Conservation (phyloP, 2,329 filamentous ascomycete genomes). For the Juglanconis sp. region DNA sequence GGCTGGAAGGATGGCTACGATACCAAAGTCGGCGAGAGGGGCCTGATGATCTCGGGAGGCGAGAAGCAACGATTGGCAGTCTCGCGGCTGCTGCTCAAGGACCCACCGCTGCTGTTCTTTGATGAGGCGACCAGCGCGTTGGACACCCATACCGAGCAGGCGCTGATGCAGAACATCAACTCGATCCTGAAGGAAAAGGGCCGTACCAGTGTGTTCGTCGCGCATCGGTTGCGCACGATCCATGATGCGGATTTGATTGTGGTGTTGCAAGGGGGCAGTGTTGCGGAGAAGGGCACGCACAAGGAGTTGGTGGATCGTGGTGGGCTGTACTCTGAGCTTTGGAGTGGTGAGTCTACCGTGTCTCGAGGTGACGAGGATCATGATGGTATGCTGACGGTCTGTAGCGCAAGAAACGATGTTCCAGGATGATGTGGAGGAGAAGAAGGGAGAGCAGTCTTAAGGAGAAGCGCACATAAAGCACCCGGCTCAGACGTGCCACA, state of each 20-base stretch:
- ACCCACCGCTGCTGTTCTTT: constrained; percentile 87
- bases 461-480: constrained; percentile 40
- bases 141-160: constrained; percentile 91
- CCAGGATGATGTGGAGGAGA: constrained; percentile 42
- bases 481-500: background rate
- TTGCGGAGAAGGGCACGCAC: constrained; percentile 90
- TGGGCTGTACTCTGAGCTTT: constrained; percentile 83
- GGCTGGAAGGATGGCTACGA: constrained; percentile 83
- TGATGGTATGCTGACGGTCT: constrained; percentile 21
- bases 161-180: constrained; percentile 88
- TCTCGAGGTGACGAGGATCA: background rate
- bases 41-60: constrained; percentile 94
- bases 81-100: constrained; percentile 79
- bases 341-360: constrained; percentile 65
- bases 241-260: constrained; percentile 93
- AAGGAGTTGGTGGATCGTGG: constrained; percentile 73
- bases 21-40: constrained; percentile 88
- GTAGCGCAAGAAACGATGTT: constrained; percentile 62
- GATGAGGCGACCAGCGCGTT: constrained; percentile 91
- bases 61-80: constrained; percentile 91
- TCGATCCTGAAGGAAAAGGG: constrained; percentile 83
- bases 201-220: constrained; percentile 91
- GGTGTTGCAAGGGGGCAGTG: constrained; percentile 76
- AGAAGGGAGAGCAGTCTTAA: constrained; percentile 39
- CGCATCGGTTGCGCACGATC: constrained; percentile 87